A percentile compares a stretch with the other conserved stretches of the same genome.
Evolutionary conservation across 1,284 basidiomycete species (phyloP).

Genomic region (Sphagnurus paluster): DNA sequence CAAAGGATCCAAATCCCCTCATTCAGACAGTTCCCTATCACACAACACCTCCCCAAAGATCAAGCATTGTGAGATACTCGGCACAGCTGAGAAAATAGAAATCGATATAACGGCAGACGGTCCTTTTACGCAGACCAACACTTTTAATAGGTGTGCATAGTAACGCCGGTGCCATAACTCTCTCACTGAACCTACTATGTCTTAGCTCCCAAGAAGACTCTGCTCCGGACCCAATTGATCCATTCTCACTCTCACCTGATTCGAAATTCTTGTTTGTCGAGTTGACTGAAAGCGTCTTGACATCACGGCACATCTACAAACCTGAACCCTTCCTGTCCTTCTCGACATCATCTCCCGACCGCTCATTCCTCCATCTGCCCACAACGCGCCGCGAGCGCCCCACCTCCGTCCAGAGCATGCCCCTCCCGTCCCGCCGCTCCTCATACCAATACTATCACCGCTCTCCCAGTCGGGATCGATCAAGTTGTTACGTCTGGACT

Average conservation of each 20-base stretch:
- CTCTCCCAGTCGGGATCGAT: constrained; percentile 25
- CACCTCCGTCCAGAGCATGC: constrained; percentile 35
- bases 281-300: constrained; percentile 22
- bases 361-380: constrained; percentile 25
- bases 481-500: constrained; percentile 29
- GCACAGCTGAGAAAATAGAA: constrained; percentile 23
- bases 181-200: neutral
- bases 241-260: constrained; percentile 38
- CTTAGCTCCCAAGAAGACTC: constrained; percentile 8
- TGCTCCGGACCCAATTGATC: constrained; percentile 29
- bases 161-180: neutral
- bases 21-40: constrained; percentile 20
- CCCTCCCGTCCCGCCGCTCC: constrained; percentile 32
- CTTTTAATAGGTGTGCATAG: constrained; percentile 7
- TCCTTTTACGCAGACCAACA: constrained; percentile 25
- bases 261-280: constrained; percentile 45
- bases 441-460: constrained; percentile 33
- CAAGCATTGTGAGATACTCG: constrained; percentile 22
- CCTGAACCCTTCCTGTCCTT: constrained; percentile 46
- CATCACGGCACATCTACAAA: constrained; percentile 22
- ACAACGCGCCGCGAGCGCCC: constrained; percentile 29
- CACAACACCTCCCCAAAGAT: constrained; percentile 20
- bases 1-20: constrained; percentile 16
- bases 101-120: constrained; percentile 33
- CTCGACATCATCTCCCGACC: constrained; percentile 34